Base-by-base conservation (phyloP, 2,329 filamentous ascomycete genomes). In the Fusarium concolor region DNA sequence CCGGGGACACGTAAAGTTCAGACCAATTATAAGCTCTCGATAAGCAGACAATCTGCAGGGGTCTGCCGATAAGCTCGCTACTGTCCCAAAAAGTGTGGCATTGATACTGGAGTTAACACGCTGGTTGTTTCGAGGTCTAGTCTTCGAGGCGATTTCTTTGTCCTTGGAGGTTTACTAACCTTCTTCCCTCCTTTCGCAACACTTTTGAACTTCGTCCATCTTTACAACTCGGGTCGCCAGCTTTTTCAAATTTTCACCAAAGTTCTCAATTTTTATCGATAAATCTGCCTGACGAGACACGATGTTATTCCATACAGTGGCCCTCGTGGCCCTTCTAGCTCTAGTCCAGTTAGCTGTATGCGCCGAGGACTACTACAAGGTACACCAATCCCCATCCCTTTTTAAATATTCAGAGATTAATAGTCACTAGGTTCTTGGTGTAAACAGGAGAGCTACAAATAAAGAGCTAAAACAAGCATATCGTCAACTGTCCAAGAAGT, bases 391-490 rank as follows among this genome's bases (percentile, higher is more conserved):
- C 14, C 26, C 14, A 39, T 12, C 18, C 33, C 14, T 22, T 14
- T 8, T 18, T 10, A 37, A 15, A 37, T 15, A 12, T n/a, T 51
- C 20, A 38, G 1, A 59, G 38, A 50, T 54, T 69, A 33, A 71
- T 22, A 24, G 10, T 15, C 6, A 1, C 15, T 50, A 97, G 89
- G 82, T 97, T 60, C 88, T 99, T 26, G 93, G 92, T 55, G 82
- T 99, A 67, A 87, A 90, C 75, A 93, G 89, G 75, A 85, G 90
- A 62, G 95, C 95, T 17, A 90, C 88, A 45, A 94, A 97, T 54
- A 90, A 90, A 75, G 91, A 98, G 74, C 91, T 99, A 77, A 99
- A 99, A 81, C 92, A 92, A 44, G 94, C 96, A 22, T 99, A 99
- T 80, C 89, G 94, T 62, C 90, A 89, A 62, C 85, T 99, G 12